Percentiles rank a stretch among this genome's conserved stretches.
Conservation (phyloP, 164 flowering plant species). For the Kingdonia uniflora region DNA sequence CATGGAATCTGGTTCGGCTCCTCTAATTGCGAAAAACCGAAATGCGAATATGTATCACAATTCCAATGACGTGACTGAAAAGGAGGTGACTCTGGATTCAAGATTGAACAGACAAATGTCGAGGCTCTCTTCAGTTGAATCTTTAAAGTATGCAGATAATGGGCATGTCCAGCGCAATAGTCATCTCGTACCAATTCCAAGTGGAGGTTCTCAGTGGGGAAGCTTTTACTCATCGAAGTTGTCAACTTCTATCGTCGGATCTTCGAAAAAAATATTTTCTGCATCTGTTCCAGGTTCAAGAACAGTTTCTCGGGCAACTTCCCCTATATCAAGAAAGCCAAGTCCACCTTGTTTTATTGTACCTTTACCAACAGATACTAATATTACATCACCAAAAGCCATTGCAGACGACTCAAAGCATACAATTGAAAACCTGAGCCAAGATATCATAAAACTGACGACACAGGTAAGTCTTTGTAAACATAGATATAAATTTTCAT, state of each 20-base stretch:
- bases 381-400: conserved; percentile 24
- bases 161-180: conserved; percentile 17
- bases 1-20: conserved; percentile 26
- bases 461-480: conserved; percentile 42
- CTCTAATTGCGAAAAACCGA: conserved; percentile 26
- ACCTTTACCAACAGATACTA: conserved; percentile 15
- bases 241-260: conserved; percentile 21
- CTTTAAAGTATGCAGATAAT: conserved; percentile 34
- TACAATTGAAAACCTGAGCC: conserved; percentile 30
- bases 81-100: conserved; percentile 22
- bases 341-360: conserved; percentile 35
- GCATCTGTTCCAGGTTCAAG: conserved; percentile 47
- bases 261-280: conserved; percentile 28
- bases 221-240: conserved; percentile 21
- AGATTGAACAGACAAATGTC: conserved; percentile 33
- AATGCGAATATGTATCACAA: conserved; percentile 21
- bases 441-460: conserved; percentile 46
- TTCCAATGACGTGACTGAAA: conserved; percentile 31
- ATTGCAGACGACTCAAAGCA: conserved; percentile 28
- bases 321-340: conserved; percentile 42
- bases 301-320: conserved; percentile 41
- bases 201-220: conserved; percentile 32
- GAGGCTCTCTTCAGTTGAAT: conserved; percentile 53
- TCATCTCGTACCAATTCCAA: conserved; percentile 21
- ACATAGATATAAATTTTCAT: neutral